These are phyloP conservation scores for Rauvolfia tetraphylla DNA, from an alignment of 257 asterid genomes.

Conservation along the genomic window DNA sequence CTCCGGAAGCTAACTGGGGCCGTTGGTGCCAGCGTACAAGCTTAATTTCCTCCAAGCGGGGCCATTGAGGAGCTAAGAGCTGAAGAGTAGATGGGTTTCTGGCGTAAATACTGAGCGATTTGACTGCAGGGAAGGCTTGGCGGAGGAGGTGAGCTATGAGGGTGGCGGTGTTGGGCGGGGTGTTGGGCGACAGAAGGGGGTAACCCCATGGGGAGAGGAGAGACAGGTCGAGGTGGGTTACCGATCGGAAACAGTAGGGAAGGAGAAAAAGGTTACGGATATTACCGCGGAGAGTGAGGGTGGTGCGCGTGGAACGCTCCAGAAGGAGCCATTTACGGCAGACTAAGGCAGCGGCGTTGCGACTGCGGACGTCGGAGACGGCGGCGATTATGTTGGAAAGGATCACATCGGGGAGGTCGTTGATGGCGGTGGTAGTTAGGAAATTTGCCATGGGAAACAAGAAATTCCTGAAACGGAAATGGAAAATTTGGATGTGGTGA, in stretches of 20 bases:
- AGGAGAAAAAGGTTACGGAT: slow-evolving; percentile 55
- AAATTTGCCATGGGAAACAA: slow-evolving; percentile 19
- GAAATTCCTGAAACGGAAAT: neutral
- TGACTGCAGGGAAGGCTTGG: slow-evolving; percentile 54
- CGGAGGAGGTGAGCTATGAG: slow-evolving; percentile 60
- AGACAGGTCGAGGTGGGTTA: slow-evolving; percentile 71
- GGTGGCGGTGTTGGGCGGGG: slow-evolving; percentile 30
- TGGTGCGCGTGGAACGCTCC: slow-evolving; percentile 74
- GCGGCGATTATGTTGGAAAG: slow-evolving; percentile 67
- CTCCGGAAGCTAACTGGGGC: slow-evolving; percentile 63
- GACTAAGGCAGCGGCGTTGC: slow-evolving; percentile 71
- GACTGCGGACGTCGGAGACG: slow-evolving; percentile 65
- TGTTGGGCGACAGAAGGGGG: slow-evolving; percentile 49
- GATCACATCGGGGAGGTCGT: slow-evolving; percentile 74
- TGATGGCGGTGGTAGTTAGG: slow-evolving; percentile 33
- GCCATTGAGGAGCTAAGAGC: slow-evolving; percentile 54
- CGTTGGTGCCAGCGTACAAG: slow-evolving; percentile 95
- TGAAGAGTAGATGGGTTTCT: slow-evolving; percentile 45
- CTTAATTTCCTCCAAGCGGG: slow-evolving; percentile 38
- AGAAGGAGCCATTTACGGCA: slow-evolving; percentile 58
- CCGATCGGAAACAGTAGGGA: slow-evolving; percentile 61
- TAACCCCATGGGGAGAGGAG: slow-evolving; percentile 90
- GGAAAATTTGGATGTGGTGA: neutral
- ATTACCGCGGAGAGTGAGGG: slow-evolving; percentile 84
- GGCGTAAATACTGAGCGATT: slow-evolving; percentile 60